phyloP scores from a whole-genome alignment of 768 basidiomycete species.

The Mycena sanguinolenta region DNA sequence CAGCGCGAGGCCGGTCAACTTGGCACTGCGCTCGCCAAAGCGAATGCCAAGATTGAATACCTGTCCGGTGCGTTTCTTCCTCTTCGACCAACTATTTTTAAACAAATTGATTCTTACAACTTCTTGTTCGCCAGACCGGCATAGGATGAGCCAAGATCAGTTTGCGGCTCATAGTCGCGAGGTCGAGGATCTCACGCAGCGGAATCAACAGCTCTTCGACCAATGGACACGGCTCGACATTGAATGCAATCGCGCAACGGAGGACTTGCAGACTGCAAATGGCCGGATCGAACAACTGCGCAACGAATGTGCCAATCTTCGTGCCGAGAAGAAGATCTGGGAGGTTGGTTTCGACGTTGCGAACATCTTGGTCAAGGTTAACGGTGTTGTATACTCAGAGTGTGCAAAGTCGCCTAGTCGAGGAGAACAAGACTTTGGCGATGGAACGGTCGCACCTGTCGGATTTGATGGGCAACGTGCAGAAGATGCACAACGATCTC shows the following conservation, averaged over 20 bases:
- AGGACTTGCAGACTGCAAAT: conserved; percentile 73
- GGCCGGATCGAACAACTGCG: conserved; percentile 80
- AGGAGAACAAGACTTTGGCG: conserved; percentile 86
- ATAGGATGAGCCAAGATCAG: conserved; percentile 80
- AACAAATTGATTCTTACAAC: conserved; percentile 17
- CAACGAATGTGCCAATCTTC: conserved; percentile 88
- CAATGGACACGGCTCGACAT: conserved; percentile 83
- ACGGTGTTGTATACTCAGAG: conserved; percentile 59
- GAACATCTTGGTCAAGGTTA: conserved; percentile 22
- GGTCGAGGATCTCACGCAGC: conserved; percentile 73
- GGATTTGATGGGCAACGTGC: conserved; percentile 90
- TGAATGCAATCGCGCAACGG: conserved; percentile 75
- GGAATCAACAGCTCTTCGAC: conserved; percentile 80
- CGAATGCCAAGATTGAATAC: conserved; percentile 85
- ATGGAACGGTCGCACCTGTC: conserved; percentile 88
- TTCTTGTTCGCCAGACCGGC: conserved; percentile 65
- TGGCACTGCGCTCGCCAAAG: conserved; percentile 80
- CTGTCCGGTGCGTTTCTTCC: conserved; percentile 63
- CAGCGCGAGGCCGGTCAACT: conserved; percentile 79
- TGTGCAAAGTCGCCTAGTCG: conserved; percentile 82
- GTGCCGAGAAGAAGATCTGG: conserved; percentile 95
- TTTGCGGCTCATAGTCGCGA: conserved; percentile 72
- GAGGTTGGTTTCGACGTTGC: conserved; percentile 67
- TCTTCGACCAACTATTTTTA: not conserved
- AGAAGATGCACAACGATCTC: conserved; percentile 90